These are phyloP conservation scores for Leccinum huronense DNA, from an alignment of 1,284 basidiomycete species.

Conservation along the genomic window DNA sequence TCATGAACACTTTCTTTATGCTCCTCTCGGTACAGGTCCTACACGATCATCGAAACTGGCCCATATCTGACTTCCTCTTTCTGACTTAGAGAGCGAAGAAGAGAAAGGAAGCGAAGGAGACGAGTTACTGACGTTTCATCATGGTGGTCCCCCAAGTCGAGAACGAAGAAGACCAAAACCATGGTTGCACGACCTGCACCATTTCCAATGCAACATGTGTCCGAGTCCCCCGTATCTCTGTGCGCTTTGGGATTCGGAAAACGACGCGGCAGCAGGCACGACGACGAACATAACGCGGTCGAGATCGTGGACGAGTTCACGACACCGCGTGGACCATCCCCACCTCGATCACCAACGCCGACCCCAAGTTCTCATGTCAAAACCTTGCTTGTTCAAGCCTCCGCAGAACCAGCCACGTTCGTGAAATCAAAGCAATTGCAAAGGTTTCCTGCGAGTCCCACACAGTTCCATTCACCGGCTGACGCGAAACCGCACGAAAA, in stretches of 20 bases:
- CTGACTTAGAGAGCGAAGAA: constrained; percentile 15
- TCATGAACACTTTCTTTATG: constrained; percentile 1
- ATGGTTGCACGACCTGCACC: constrained; percentile 12
- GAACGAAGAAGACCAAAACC: not conserved
- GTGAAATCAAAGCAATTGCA: not conserved
- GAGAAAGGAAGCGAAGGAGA: constrained; percentile 15
- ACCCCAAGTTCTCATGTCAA: constrained; percentile 21
- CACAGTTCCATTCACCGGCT: not conserved
- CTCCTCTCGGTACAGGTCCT: not conserved
- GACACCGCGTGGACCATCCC: constrained; percentile 22
- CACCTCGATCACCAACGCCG: constrained; percentile 25
- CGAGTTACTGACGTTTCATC: constrained; percentile 25
- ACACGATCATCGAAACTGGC: constrained; percentile 21
- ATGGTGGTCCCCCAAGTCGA: constrained; percentile 11
- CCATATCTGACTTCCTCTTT: constrained; percentile 12
- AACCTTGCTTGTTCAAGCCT: not conserved
- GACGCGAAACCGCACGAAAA: not conserved
- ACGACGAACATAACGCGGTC: not conserved
- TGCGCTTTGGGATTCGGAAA: not conserved
- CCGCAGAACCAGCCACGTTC: not conserved
- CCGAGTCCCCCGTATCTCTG: constrained; percentile 4
- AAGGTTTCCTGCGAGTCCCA: constrained; percentile 16
- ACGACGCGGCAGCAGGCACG: not conserved
- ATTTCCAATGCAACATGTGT: constrained; percentile 29
- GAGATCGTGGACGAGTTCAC: constrained; percentile 28